phyloP scores from a whole-genome alignment of 352 stramenopile genomes.

The Pythium phragmitis region DNA sequence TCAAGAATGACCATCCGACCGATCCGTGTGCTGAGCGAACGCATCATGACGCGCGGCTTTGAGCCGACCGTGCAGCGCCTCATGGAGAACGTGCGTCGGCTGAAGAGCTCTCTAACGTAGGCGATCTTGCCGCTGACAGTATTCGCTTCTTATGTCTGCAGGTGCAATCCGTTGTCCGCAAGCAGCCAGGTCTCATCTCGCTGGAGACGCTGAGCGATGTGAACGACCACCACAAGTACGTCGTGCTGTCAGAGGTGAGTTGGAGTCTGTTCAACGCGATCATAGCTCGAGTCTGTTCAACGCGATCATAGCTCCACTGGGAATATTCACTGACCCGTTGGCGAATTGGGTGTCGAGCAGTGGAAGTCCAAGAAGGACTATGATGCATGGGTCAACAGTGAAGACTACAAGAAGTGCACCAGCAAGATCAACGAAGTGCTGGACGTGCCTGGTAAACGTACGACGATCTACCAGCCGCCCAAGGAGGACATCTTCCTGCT shows the following conservation, averaged over 20 bases:
- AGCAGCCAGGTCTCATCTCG: constrained; percentile 74
- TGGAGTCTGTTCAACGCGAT: background rate
- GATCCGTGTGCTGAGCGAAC: constrained; percentile 80
- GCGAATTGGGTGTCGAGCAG: constrained; percentile 29
- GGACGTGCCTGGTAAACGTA: constrained; percentile 83
- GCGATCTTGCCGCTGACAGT: background rate
- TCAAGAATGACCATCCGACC: constrained; percentile 43
- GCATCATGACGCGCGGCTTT: constrained; percentile 82
- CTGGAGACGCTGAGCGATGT: constrained; percentile 81
- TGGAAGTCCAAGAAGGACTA: constrained; percentile 85
- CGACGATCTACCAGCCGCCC: constrained; percentile 78
- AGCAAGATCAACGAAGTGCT: constrained; percentile 85
- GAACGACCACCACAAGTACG: constrained; percentile 87
- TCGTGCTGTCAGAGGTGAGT: constrained; percentile 77
- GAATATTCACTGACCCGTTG: background rate
- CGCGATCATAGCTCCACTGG: background rate
- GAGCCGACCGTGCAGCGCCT: constrained; percentile 76
- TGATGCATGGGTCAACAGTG: constrained; percentile 68
- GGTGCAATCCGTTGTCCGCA: constrained; percentile 73
- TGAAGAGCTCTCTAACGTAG: background rate
- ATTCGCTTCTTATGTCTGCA: constrained; percentile 19
- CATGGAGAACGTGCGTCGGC: constrained; percentile 66
- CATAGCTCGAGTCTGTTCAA: background rate
- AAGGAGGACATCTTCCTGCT: constrained; percentile 87
- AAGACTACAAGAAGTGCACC: constrained; percentile 81